These are phyloP conservation scores for Cyclocybe aegerita DNA, from an alignment of 768 basidiomycete genomes.

Conservation along the genomic window DNA sequence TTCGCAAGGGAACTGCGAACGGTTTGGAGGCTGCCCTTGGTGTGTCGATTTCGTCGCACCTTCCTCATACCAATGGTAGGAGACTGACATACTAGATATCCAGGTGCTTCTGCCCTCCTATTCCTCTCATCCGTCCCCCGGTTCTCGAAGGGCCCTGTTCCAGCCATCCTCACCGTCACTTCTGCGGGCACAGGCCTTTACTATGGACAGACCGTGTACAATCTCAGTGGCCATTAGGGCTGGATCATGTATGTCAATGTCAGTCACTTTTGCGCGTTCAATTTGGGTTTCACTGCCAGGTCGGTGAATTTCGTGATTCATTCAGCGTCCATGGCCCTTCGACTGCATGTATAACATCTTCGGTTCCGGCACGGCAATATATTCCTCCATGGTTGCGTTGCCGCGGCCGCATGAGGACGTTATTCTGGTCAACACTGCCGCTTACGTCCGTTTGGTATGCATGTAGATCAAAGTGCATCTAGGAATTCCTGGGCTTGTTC, in stretches of 20 bases:
- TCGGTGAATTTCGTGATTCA: too few relatives aligned
- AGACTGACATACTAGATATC: neutral
- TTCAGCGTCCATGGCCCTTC: too few relatives aligned
- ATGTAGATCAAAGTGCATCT: too few relatives aligned
- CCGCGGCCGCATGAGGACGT: too few relatives aligned
- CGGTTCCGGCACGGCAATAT: too few relatives aligned
- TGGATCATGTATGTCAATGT: neutral
- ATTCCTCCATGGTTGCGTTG: too few relatives aligned
- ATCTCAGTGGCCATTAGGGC: slow-evolving; percentile 28
- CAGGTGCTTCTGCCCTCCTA: slow-evolving; percentile 76
- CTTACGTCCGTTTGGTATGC: neutral
- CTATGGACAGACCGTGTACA: slow-evolving; percentile 62
- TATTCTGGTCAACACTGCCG: too few relatives aligned
- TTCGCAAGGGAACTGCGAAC: slow-evolving; percentile 69
- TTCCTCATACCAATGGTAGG: neutral
- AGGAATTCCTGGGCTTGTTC: too few relatives aligned
- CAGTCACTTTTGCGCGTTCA: too few relatives aligned
- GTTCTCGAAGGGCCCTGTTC: slow-evolving; percentile 72
- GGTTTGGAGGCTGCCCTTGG: slow-evolving; percentile 82
- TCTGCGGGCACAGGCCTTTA: slow-evolving; percentile 62
- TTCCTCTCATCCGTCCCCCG: slow-evolving; percentile 76
- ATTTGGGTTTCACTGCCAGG: too few relatives aligned
- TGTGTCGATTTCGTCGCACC: slow-evolving; percentile 26
- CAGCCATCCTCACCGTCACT: slow-evolving; percentile 58
- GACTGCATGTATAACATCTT: too few relatives aligned